Conservation (phyloP, 345 rosid genomes). For the Eucalyptus globulus region DNA sequence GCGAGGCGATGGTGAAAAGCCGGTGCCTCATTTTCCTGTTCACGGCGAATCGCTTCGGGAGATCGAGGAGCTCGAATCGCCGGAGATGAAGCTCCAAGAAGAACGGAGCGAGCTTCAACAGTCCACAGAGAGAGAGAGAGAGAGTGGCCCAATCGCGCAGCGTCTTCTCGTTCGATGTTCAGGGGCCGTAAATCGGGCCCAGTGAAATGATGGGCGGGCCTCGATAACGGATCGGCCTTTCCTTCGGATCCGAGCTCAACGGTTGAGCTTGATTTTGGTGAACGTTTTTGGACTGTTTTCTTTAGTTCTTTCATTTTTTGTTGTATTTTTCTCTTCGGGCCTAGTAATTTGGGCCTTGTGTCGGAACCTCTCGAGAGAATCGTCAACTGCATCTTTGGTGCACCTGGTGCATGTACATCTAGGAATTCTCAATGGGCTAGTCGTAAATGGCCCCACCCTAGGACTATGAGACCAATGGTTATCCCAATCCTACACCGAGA, state of each 20-base stretch:
- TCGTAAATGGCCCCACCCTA: too few relatives aligned
- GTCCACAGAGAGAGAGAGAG: not conserved
- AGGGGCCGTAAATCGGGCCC: not conserved
- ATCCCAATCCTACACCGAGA: too few relatives aligned
- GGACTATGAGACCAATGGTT: too few relatives aligned
- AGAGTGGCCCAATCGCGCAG: not conserved
- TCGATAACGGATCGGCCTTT: not conserved
- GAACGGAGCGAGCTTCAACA: not conserved
- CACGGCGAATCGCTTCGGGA: not conserved
- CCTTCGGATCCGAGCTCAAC: not conserved
- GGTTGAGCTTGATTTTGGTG: not conserved
- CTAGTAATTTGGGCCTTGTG: too few relatives aligned
- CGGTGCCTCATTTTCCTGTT: not conserved
- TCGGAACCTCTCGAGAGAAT: too few relatives aligned
- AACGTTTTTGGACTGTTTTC: not conserved
- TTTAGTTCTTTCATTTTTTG: too few relatives aligned
- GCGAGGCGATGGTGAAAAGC: not conserved
- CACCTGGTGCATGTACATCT: too few relatives aligned
- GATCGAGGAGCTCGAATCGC: not conserved
- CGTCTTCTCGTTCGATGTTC: not conserved
- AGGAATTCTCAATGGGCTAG: too few relatives aligned
- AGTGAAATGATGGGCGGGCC: not conserved
- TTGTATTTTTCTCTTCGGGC: too few relatives aligned
- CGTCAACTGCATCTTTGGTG: too few relatives aligned
- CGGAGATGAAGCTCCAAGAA: not conserved